phyloP scores from a whole-genome alignment of 768 basidiomycete genomes.

The Calocybe gangraenosa region DNA sequence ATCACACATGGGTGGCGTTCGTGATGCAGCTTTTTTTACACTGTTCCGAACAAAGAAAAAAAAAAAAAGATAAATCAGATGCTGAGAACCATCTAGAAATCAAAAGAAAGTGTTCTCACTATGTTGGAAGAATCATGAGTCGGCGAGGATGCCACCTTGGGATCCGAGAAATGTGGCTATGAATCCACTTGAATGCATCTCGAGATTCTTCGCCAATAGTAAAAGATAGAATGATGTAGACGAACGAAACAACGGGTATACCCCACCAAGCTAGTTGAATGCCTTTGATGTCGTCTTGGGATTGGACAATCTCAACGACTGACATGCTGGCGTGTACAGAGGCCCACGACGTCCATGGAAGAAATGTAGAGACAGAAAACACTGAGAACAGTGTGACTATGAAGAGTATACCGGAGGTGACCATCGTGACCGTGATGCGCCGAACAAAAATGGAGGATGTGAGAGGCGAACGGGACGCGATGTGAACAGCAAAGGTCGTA shows the following conservation, averaged over 20 bases:
- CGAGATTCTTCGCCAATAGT: constrained; percentile 34
- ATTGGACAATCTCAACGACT: constrained; percentile 29
- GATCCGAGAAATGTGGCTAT: constrained; percentile 3
- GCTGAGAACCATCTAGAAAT: not conserved
- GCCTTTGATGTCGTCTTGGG: constrained; percentile 19
- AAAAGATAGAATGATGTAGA: constrained; percentile 33
- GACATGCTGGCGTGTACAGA: constrained; percentile 39
- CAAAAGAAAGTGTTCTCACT: constrained; percentile 13
- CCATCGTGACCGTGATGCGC: constrained; percentile 44
- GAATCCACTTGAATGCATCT: constrained; percentile 33
- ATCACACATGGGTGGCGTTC: constrained; percentile 8
- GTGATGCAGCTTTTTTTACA: constrained; percentile 7
- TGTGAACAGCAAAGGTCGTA: constrained; percentile 25
- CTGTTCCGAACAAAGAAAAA: too few relatives aligned
- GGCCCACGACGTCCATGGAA: constrained; percentile 43
- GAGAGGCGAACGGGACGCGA: constrained; percentile 38
- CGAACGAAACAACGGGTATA: constrained; percentile 32
- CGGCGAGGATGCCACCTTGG: constrained; percentile 8
- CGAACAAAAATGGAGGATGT: constrained; percentile 51
- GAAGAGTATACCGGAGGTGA: constrained; percentile 40
- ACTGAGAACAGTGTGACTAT: constrained; percentile 33
- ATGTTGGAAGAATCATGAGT: constrained; percentile 17
- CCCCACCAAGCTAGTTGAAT: constrained; percentile 37
- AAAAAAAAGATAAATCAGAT: constrained; percentile 1
- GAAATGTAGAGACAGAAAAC: constrained; percentile 25